Evolutionary conservation across 768 basidiomycete species (phyloP).

Genomic region (Boletus rubroflammeus): DNA sequence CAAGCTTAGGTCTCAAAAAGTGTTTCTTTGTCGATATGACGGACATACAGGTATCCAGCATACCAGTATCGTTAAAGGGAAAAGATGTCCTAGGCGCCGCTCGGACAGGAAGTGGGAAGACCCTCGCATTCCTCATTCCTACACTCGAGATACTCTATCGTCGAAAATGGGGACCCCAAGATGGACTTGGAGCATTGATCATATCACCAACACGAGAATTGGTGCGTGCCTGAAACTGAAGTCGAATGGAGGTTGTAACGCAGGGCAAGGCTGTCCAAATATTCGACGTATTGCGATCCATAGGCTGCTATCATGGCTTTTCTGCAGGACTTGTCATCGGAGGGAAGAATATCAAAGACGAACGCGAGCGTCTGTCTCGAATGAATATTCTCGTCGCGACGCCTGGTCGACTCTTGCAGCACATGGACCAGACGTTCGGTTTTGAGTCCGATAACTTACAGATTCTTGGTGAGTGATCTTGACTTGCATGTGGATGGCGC

Average conservation of each 20-base stretch:
- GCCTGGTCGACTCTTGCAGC: slow-evolving; percentile 90
- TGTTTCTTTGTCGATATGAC: slow-evolving; percentile 86
- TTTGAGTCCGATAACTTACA: slow-evolving; percentile 93
- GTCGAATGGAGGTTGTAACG: slow-evolving; percentile 3
- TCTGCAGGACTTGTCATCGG: slow-evolving; percentile 96
- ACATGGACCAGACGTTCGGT: slow-evolving; percentile 97
- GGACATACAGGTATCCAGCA: slow-evolving; percentile 62
- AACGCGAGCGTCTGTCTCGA: slow-evolving; percentile 77
- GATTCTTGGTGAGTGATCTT: slow-evolving; percentile 62
- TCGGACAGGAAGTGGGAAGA: slow-evolving; percentile 71
- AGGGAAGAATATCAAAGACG: slow-evolving; percentile 92
- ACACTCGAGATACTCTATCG: slow-evolving; percentile 62
- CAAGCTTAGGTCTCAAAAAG: slow-evolving; percentile 69
- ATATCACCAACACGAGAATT: slow-evolving; percentile 94
- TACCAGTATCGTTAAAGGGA: slow-evolving; percentile 58
- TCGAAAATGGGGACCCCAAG: slow-evolving; percentile 66
- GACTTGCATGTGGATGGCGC: background rate
- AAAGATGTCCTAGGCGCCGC: slow-evolving; percentile 69
- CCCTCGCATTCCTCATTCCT: slow-evolving; percentile 68
- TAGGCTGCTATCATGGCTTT: slow-evolving; percentile 88
- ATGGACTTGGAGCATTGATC: slow-evolving; percentile 82
- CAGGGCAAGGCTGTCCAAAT: slow-evolving; percentile 85
- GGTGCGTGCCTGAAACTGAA: slow-evolving; percentile 41
- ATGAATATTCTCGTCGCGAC: slow-evolving; percentile 99
- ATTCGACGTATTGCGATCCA: slow-evolving; percentile 91